Percentiles rank a stretch among this genome's conserved stretches.
These are phyloP conservation scores for Penicillium tannophilum DNA, from an alignment of 495 filamentous ascomycete species.

Conservation along the genomic window DNA sequence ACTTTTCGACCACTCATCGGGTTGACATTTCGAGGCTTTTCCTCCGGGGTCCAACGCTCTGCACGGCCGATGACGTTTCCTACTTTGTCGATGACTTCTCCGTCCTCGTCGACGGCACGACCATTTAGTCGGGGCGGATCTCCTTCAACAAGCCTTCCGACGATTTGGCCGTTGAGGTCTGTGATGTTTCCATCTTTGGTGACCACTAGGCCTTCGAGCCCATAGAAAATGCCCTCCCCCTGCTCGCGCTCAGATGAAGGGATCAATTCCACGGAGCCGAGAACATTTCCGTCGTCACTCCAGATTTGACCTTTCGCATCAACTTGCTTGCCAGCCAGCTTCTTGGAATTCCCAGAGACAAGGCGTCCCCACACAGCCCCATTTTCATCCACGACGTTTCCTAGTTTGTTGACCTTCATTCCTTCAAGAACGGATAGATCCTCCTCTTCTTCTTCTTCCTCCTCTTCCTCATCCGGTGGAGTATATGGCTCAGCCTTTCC, in stretches of 20 bases:
- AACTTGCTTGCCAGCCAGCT: conserved; percentile 70
- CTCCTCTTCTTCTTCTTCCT: conserved; percentile 18
- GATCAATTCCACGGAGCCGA: conserved; percentile 72
- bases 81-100: conserved; percentile 71
- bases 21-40: conserved; percentile 58
- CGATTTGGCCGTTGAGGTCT: conserved; percentile 58
- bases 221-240: conserved; percentile 73
- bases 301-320: conserved; percentile 74
- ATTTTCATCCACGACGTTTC: conserved; percentile 70
- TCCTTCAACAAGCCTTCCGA: conserved; percentile 67
- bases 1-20: conserved; percentile 73
- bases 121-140: conserved; percentile 67
- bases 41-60: conserved; percentile 71
- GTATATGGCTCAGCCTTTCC: conserved; percentile 64
- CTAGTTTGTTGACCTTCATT: conserved; percentile 75
- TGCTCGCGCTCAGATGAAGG: conserved; percentile 62
- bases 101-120: conserved; percentile 75
- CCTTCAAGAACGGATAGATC: conserved; percentile 44
- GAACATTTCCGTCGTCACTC: conserved; percentile 70
- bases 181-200: conserved; percentile 71
- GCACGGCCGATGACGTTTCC: conserved; percentile 58
- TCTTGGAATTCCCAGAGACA: conserved; percentile 62
- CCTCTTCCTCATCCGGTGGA: conserved; percentile 5
- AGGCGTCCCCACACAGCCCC: conserved; percentile 73
- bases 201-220: conserved; percentile 64